Base-by-base conservation (phyloP, 129 eudicot species). In the Scalesia atractyloides region DNA sequence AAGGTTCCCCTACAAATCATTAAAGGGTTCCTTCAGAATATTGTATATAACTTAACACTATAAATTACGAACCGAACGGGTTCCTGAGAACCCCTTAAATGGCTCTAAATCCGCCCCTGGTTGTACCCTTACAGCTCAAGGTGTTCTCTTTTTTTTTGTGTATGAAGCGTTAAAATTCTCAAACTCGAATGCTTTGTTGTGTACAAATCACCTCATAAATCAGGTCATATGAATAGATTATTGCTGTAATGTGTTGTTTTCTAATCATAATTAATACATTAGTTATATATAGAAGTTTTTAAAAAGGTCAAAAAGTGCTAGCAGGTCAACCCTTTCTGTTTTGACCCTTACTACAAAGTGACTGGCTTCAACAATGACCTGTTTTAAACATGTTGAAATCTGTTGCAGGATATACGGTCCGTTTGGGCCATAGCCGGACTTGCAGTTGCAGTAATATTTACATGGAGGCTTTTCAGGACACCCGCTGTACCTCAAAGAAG, bases 351-450 rank as follows among this genome's bases (percentile, higher is more conserved):
- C 34, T 57, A 19, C 10, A 10, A 20, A 57, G 5, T 20, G 63
- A 57, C 36, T 5, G 7, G 5, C 5, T 4, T 60, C 5, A 33
- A 60, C 66, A 3, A 22, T 15, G 43, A 60, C 19, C 19, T 11
- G 7, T n/a, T 44, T 67, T 19, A 12, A 68, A 70, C 9, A 66
- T 33, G 7, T 39, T 48, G 37, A 65, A 59, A 77, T 70, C 65
- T 73, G 15, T 74, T 52, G 67, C 81, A 94, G 98, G 97, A 94
- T 88, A 50, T 87, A 34, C 76, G 83, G 68, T 81, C 91, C 20
- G 77, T 84, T 54, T 88, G 96, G 82, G 89, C 98, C 26, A 69
- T 94, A 78, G 98, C 97, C 5, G 98, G 96, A 22, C 77, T 94
- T 75, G 97, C 96, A 7, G 68, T 94, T 80, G 97, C 97, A 20